These are phyloP conservation scores for Torulaspora maleeae DNA, from an alignment of 805 yeast genomes.

Conservation along the genomic window DNA sequence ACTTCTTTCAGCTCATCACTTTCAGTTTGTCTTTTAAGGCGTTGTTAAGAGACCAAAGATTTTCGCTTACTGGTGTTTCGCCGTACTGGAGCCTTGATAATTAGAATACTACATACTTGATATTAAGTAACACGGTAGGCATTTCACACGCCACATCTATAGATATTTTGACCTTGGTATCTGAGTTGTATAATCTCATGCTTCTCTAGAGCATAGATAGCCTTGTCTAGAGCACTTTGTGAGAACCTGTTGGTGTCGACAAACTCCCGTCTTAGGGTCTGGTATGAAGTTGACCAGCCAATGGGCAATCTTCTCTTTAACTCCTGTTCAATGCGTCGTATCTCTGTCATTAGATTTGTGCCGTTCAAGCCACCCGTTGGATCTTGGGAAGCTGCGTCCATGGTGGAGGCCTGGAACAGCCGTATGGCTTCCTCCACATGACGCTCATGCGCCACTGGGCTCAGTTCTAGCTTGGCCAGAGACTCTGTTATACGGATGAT, in stretches of 20 bases:
- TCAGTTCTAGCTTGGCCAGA: conserved; percentile 76
- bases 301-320: conserved; percentile 86
- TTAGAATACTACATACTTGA: conserved; percentile 2
- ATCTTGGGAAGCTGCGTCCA: conserved; percentile 74
- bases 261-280: conserved; percentile 77
- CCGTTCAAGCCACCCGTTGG: conserved; percentile 47
- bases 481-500: conserved; percentile 93
- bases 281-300: conserved; percentile 92
- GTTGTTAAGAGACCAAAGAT: neutral
- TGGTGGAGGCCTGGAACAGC: conserved; percentile 91
- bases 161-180: conserved; percentile 77
- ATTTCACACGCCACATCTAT: conserved; percentile 61
- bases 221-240: conserved; percentile 73
- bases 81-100: conserved; percentile 2
- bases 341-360: conserved; percentile 61
- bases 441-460: conserved; percentile 77
- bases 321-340: conserved; percentile 74
- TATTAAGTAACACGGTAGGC: neutral
- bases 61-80: neutral
- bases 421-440: conserved; percentile 96
- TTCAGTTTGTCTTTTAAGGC: neutral
- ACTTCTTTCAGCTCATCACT: neutral
- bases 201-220: conserved; percentile 74
- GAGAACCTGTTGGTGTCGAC: conserved; percentile 60
- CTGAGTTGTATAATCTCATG: conserved; percentile 84